phyloP scores from a whole-genome alignment of 768 basidiomycete genomes.

The Leccinum aurantiacum region DNA sequence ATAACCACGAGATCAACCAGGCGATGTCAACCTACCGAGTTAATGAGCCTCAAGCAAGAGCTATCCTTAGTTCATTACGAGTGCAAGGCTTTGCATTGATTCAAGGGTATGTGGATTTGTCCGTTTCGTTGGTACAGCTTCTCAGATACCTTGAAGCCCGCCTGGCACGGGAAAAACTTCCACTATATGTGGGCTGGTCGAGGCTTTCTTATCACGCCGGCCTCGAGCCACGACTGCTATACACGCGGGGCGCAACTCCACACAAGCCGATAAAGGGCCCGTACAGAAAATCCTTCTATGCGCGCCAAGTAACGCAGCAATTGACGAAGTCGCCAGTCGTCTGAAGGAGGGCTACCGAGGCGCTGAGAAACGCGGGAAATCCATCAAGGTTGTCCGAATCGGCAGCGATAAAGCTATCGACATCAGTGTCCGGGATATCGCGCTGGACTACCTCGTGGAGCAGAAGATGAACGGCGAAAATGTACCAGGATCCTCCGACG shows the following conservation, averaged over 20 bases:
- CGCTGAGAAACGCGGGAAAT: conserved; percentile 49
- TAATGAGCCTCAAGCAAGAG: conserved; percentile 93
- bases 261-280: conserved; percentile 42
- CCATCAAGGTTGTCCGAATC: conserved; percentile 85
- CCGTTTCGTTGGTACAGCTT: neutral
- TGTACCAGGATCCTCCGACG: conserved; percentile 42
- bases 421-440: conserved; percentile 77
- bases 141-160: conserved; percentile 52
- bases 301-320: conserved; percentile 97
- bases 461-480: conserved; percentile 56
- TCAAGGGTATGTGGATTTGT: conserved; percentile 71
- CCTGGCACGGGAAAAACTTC: conserved; percentile 99
- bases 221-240: conserved; percentile 47
- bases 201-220: conserved; percentile 71
- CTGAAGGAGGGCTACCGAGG: conserved; percentile 76
- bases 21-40: conserved; percentile 71
- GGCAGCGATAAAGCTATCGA: conserved; percentile 77
- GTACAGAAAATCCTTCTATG: conserved; percentile 83
- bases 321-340: conserved; percentile 91
- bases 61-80: conserved; percentile 74
- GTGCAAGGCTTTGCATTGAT: conserved; percentile 84
- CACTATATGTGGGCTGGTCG: conserved; percentile 93
- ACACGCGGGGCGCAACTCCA: conserved; percentile 44
- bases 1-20: conserved; percentile 52
- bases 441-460: conserved; percentile 85